Evolutionary conservation across 2,329 filamentous ascomycete species (phyloP).

Genomic region (Clonostachys chloroleuca): DNA sequence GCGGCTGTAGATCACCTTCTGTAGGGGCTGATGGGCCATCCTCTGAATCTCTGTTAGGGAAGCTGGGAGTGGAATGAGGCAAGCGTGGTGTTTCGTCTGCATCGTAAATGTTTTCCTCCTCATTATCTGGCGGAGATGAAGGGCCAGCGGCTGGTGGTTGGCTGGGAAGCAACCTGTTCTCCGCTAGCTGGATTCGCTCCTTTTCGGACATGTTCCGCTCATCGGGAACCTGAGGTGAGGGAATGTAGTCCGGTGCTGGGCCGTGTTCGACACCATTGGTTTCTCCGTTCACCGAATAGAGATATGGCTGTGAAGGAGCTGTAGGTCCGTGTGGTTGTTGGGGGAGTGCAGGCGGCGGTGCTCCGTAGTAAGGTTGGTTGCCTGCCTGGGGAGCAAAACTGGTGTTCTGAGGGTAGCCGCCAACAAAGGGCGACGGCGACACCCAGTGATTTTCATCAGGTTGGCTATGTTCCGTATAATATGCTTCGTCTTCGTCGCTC

Average conservation of each 20-base stretch:
- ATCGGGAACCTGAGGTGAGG: constrained; percentile 53
- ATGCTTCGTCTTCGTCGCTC: constrained; percentile 21
- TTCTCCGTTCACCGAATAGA: constrained; percentile 3
- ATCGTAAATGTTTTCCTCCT: constrained; percentile 48
- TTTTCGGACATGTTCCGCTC: constrained; percentile 74
- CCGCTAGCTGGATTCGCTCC: constrained; percentile 71
- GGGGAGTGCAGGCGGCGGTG: constrained; percentile 3
- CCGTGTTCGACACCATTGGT: constrained; percentile 1
- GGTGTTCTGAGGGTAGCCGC: constrained; percentile 9
- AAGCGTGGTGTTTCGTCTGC: constrained; percentile 30
- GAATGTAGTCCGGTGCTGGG: constrained; percentile 43
- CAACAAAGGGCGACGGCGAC: constrained; percentile 5
- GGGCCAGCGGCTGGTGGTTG: constrained; percentile 44
- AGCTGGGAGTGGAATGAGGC: constrained; percentile 6
- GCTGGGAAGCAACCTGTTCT: constrained; percentile 77
- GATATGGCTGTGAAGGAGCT: constrained; percentile 4
- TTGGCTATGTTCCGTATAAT: constrained; percentile 1
- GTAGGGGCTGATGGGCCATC: constrained; percentile 37
- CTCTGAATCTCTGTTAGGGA: constrained; percentile 11
- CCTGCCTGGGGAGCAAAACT: constrained; percentile 24
- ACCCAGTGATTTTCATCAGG: constrained; percentile 12
- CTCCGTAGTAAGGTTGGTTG: constrained; percentile 6
- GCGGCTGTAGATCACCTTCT: constrained; percentile 32
- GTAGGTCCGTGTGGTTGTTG: neutral
- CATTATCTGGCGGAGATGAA: constrained; percentile 27